These are phyloP conservation scores for Populus euphratica DNA, from an alignment of 345 rosid genomes.

Conservation along the genomic window DNA sequence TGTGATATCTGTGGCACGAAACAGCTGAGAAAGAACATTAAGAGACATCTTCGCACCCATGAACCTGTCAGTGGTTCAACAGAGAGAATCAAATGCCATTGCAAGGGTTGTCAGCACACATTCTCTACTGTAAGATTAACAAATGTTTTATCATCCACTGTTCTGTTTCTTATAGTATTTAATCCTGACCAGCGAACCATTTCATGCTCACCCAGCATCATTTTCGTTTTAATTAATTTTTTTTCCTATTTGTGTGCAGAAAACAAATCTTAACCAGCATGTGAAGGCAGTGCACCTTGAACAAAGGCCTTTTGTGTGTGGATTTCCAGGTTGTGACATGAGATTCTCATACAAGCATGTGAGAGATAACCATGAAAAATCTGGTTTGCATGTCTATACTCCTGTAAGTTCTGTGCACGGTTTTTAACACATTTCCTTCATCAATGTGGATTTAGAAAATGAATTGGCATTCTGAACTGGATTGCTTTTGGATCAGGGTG, in stretches of 20 bases:
- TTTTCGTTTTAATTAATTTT: neutral
- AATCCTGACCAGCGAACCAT: neutral
- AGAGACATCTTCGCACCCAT: slow-evolving; percentile 66
- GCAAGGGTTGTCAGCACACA: slow-evolving; percentile 54
- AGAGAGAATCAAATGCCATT: slow-evolving; percentile 48
- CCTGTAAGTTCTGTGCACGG: slow-evolving; percentile 41
- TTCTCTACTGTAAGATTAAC: slow-evolving; percentile 57
- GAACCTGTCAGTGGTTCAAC: slow-evolving; percentile 29
- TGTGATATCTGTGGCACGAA: slow-evolving; percentile 67
- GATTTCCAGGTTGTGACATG: slow-evolving; percentile 59
- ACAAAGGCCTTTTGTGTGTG: slow-evolving; percentile 47
- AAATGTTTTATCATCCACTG: neutral
- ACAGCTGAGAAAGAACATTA: slow-evolving; percentile 69
- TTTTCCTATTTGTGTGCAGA: slow-evolving; percentile 29
- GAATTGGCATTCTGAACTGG: neutral
- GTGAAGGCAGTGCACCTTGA: slow-evolving; percentile 69
- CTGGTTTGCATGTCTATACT: slow-evolving; percentile 46
- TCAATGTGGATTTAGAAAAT: neutral
- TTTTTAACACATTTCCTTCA: neutral
- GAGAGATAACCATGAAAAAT: slow-evolving; percentile 68
- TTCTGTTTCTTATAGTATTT: neutral
- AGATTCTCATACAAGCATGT: slow-evolving; percentile 79
- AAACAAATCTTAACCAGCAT: slow-evolving; percentile 64
- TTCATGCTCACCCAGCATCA: neutral
- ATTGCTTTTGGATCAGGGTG: slow-evolving; percentile 50